Evolutionary conservation across 805 yeast species (phyloP).

Genomic region (Candida morakotiae): DNA sequence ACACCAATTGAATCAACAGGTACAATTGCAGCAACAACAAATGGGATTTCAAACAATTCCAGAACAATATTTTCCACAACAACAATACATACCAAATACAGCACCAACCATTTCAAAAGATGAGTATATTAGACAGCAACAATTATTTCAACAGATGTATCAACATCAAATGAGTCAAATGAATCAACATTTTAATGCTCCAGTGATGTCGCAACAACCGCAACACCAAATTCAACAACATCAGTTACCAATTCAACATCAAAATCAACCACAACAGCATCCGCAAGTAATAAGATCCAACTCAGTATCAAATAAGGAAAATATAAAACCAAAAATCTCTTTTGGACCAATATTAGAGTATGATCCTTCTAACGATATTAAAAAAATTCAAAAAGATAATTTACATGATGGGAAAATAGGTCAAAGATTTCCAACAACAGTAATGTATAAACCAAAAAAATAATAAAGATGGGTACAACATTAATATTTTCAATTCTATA

Average conservation of each 20-base stretch:
- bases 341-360: constrained; percentile 39
- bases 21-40: constrained; percentile 5
- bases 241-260: background rate
- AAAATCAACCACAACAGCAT: constrained; percentile 1
- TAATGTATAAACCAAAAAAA: constrained; percentile 33
- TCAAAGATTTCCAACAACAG: constrained; percentile 29
- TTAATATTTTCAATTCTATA: constrained; percentile 3
- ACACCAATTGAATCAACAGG: constrained; percentile 3
- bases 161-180: constrained; percentile 3
- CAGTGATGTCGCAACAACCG: background rate
- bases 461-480: background rate
- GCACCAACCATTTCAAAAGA: background rate
- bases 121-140: constrained; percentile 3
- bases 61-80: background rate
- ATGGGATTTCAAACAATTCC: background rate
- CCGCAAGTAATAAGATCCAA: background rate
- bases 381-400: constrained; percentile 12
- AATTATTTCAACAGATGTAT: constrained; percentile 2
- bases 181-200: background rate
- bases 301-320: constrained; percentile 19
- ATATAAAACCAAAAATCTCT: constrained; percentile 23
- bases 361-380: constrained; percentile 32
- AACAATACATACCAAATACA: background rate
- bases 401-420: constrained; percentile 14
- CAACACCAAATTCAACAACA: background rate